Conservation (phyloP, 1,284 basidiomycete genomes). For the Cutaneotrichosporon dermatis region DNA sequence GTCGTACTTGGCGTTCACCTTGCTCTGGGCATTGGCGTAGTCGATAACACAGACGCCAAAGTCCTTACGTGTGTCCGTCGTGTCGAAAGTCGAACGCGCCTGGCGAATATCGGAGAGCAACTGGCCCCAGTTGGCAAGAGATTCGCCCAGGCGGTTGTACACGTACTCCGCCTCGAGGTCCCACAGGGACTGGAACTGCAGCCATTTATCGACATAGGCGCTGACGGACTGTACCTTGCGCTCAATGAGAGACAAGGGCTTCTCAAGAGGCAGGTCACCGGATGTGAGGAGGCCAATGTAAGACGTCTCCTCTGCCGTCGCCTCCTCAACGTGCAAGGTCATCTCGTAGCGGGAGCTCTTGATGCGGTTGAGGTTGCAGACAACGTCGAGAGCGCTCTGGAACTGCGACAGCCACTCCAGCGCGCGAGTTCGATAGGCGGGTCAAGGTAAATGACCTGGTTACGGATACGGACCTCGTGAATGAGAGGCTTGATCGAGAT, state of each 20-base stretch:
- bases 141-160: conserved; percentile 87
- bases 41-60: conserved; percentile 93
- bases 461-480: conserved; percentile 94
- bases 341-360: conserved; percentile 96
- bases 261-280: conserved; percentile 66
- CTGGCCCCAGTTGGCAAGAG: conserved; percentile 87
- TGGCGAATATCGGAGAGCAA: conserved; percentile 94
- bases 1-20: conserved; percentile 98
- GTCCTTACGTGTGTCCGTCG: conserved; percentile 82
- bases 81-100: conserved; percentile 92
- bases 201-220: conserved; percentile 93
- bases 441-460: conserved; percentile 97
- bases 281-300: conserved; percentile 77
- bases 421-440: conserved; percentile 94
- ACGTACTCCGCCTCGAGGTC: conserved; percentile 96
- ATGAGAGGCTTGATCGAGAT: conserved; percentile 66
- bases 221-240: conserved; percentile 68
- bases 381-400: conserved; percentile 79
- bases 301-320: conserved; percentile 61
- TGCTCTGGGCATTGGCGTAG: conserved; percentile 94
- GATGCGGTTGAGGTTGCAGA: conserved; percentile 83
- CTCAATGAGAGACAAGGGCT: conserved; percentile 83
- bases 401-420: conserved; percentile 84
- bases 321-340: conserved; percentile 73
- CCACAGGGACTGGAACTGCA: conserved; percentile 98